Percentiles rank a stretch among this genome's conserved stretches.
These are phyloP conservation scores for Vicia faba DNA, from an alignment of 306 rosid species.

Conservation along the genomic window DNA sequence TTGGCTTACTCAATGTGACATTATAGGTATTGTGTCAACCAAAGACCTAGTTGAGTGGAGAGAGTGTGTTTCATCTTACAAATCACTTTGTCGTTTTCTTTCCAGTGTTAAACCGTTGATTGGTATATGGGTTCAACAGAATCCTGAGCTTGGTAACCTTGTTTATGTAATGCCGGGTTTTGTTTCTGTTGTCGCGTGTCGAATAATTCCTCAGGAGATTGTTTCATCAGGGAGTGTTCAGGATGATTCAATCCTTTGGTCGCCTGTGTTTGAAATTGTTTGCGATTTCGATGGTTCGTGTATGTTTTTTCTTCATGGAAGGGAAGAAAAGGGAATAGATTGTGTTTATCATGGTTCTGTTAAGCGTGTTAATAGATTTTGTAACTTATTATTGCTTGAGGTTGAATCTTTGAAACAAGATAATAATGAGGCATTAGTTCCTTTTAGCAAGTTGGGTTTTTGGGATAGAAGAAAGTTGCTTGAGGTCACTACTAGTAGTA, in stretches of 20 bases:
- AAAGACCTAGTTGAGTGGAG: conserved; percentile 81
- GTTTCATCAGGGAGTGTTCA: conserved; percentile 76
- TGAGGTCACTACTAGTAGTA: conserved; percentile 60
- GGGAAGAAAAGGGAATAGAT: conserved; percentile 60
- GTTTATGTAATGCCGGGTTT: conserved; percentile 95
- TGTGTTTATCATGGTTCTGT: conserved; percentile 77
- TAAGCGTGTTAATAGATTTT: conserved; percentile 54
- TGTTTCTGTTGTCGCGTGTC: conserved; percentile 83
- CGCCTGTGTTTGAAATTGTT: conserved; percentile 83
- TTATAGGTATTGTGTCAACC: conserved; percentile 52
- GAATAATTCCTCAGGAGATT: conserved; percentile 92
- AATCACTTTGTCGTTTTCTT: conserved; percentile 82
- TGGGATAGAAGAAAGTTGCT: conserved; percentile 82
- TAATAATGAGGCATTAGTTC: conserved; percentile 50
- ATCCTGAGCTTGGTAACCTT: conserved; percentile 96
- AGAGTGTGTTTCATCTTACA: conserved; percentile 62
- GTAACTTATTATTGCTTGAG: conserved; percentile 86
- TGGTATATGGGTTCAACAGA: conserved; percentile 99
- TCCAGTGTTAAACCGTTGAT: conserved; percentile 57
- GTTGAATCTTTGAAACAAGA: conserved; percentile 54
- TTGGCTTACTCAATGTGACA: conserved; percentile 81
- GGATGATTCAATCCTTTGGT: conserved; percentile 87
- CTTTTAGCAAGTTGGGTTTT: conserved; percentile 64
- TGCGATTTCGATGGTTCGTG: conserved; percentile 67
- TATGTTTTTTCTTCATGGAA: conserved; percentile 76